Evolutionary conservation across 352 stramenopile genomes (phyloP).

Genomic region (Achlya hypogyna): DNA sequence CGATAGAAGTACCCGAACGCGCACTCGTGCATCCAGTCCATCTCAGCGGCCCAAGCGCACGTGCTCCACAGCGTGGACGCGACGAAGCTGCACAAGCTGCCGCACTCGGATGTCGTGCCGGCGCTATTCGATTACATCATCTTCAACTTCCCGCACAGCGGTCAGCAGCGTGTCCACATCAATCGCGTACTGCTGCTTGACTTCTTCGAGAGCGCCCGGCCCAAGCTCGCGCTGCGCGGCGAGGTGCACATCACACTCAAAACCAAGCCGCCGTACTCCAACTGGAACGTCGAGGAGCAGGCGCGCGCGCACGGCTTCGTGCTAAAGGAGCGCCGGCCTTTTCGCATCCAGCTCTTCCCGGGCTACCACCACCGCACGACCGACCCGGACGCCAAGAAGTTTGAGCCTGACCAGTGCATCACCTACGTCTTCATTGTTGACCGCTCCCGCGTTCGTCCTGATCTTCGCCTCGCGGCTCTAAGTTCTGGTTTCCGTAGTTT

Average conservation of each 20-base stretch:
- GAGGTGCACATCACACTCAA: constrained; percentile 83
- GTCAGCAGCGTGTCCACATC: constrained; percentile 80
- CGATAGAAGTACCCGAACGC: constrained; percentile 72
- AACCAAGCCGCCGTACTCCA: constrained; percentile 76
- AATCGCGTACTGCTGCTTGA: constrained; percentile 70
- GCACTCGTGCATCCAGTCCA: constrained; percentile 48
- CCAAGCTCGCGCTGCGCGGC: constrained; percentile 41
- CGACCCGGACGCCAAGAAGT: constrained; percentile 73
- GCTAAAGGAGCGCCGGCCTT: constrained; percentile 62
- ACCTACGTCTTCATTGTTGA: constrained; percentile 85
- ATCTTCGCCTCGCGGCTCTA: not conserved
- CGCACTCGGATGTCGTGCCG: constrained; percentile 24
- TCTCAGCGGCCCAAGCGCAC: constrained; percentile 30
- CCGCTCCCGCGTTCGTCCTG: constrained; percentile 42
- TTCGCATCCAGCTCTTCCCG: constrained; percentile 62
- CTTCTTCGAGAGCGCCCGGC: constrained; percentile 77
- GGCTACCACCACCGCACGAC: constrained; percentile 85
- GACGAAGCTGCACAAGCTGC: constrained; percentile 58
- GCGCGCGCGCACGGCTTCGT: constrained; percentile 59
- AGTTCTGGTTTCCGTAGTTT: not conserved
- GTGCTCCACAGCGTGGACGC: constrained; percentile 77
- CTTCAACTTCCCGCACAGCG: constrained; percentile 86
- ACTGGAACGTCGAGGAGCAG: constrained; percentile 82
- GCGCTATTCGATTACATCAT: constrained; percentile 75
- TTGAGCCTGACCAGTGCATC: constrained; percentile 70